A percentile compares a stretch with the other conserved stretches of the same genome.
Evolutionary conservation across 345 rosid genomes (phyloP).

Genomic region (Salix arbutifolia): DNA sequence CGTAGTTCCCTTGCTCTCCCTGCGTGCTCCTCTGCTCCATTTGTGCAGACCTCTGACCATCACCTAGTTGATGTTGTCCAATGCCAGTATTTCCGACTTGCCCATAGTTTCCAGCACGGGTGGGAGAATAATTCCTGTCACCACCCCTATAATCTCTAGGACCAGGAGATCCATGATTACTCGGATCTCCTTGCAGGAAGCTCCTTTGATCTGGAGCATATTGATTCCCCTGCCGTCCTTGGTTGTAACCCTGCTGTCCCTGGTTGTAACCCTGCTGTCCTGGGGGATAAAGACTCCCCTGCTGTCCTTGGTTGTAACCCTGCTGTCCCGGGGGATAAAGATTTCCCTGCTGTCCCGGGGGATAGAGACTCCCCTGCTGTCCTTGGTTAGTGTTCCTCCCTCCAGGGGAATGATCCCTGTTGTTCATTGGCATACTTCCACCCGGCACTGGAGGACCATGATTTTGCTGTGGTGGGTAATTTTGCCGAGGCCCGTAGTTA

Average conservation of each 20-base stretch:
- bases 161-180: constrained; percentile 16
- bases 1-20: constrained; percentile 41
- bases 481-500: constrained; percentile 42
- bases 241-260: constrained; percentile 8
- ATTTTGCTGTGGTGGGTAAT: constrained; percentile 35
- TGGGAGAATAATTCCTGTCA: constrained; percentile 32
- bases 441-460: constrained; percentile 32
- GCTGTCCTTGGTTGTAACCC: constrained; percentile 37
- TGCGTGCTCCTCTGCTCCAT: constrained; percentile 39
- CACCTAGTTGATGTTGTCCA: constrained; percentile 26
- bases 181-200: constrained; percentile 31
- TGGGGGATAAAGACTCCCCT: constrained; percentile 37
- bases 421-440: constrained; percentile 37
- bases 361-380: constrained; percentile 31
- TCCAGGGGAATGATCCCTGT: constrained; percentile 33
- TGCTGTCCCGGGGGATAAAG: constrained; percentile 37
- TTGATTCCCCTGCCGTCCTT: constrained; percentile 33
- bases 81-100: constrained; percentile 24
- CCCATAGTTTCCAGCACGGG: constrained; percentile 32
- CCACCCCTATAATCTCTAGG: constrained; percentile 22
- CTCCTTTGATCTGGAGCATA: constrained; percentile 40
- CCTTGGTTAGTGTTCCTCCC: constrained; percentile 28
- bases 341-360: constrained; percentile 31
- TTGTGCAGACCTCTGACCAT: constrained; percentile 33
- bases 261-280: constrained; percentile 24